Evolutionary conservation across 2,329 filamentous ascomycete species (phyloP).

Genomic region (Colletotrichum spaethianum): DNA sequence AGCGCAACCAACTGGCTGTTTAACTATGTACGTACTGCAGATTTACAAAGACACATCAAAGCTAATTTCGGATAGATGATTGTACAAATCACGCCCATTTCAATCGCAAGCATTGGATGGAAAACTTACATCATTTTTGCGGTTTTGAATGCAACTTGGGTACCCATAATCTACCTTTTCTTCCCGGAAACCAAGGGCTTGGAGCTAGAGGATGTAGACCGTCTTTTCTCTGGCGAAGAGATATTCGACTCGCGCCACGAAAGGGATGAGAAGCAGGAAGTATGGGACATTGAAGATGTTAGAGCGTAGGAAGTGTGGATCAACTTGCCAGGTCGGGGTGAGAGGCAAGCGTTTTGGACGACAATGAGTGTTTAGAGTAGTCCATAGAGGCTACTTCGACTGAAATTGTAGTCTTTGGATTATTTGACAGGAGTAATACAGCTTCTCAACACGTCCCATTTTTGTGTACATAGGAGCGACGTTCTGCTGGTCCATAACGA

Average conservation of each 20-base stretch:
- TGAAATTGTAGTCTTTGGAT: too few species aligned
- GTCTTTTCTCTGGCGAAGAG: constrained; percentile 40
- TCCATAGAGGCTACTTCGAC: not conserved
- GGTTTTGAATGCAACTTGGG: constrained; percentile 47
- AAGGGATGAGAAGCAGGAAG: constrained; percentile 7
- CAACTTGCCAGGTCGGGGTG: not conserved
- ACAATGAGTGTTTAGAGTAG: not conserved
- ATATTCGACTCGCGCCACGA: constrained; percentile 43
- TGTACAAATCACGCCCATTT: constrained; percentile 42
- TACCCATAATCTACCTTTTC: constrained; percentile 51
- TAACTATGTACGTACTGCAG: constrained; percentile 48
- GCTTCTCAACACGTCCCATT: not conserved
- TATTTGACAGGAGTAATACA: not conserved
- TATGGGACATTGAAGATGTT: constrained; percentile 30
- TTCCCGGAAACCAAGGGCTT: constrained; percentile 51
- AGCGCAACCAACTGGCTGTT: constrained; percentile 54
- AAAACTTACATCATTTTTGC: constrained; percentile 49
- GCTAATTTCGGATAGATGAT: constrained; percentile 29
- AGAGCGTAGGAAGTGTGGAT: not conserved
- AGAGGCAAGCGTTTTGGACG: not conserved
- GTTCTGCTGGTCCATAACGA: not conserved
- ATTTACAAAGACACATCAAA: not conserved
- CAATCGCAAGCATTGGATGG: constrained; percentile 35
- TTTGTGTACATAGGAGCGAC: not conserved
- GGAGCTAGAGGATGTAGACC: constrained; percentile 59